Evolutionary conservation across 495 filamentous ascomycete species (phyloP).

Genomic region (Peziza echinospora): DNA sequence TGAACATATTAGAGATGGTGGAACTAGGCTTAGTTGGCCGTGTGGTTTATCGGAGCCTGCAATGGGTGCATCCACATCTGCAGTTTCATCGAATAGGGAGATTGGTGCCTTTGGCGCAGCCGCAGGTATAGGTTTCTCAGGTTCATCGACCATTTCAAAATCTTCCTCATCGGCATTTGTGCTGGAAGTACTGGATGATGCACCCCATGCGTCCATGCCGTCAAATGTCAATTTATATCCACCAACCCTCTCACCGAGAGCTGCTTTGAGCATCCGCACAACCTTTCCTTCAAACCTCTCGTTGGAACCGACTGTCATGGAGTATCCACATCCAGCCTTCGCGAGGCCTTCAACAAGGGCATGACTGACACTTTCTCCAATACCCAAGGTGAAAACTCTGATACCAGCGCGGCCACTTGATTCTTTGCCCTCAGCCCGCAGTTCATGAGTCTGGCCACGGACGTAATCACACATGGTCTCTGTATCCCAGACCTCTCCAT

Average conservation of each 20-base stretch:
- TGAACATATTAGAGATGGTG: slow-evolving; percentile 37
- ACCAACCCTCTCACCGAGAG: slow-evolving; percentile 36
- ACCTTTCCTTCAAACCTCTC: slow-evolving; percentile 34
- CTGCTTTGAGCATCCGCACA: slow-evolving; percentile 49
- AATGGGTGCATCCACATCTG: slow-evolving; percentile 22
- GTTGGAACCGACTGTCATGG: slow-evolving; percentile 33
- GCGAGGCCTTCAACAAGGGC: slow-evolving; percentile 46
- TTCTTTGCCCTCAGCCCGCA: slow-evolving; percentile 20
- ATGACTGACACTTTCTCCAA: slow-evolving; percentile 39
- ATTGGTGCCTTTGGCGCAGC: slow-evolving; percentile 23
- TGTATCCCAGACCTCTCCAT: slow-evolving; percentile 46
- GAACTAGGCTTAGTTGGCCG: slow-evolving; percentile 27
- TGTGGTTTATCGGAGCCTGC: slow-evolving; percentile 22
- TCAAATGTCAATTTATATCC: slow-evolving; percentile 38
- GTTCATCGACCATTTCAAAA: slow-evolving; percentile 35
- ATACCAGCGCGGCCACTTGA: slow-evolving; percentile 26
- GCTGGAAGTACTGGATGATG: slow-evolving; percentile 1
- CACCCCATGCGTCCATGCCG: slow-evolving; percentile 23
- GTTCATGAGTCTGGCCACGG: slow-evolving; percentile 11
- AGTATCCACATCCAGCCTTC: slow-evolving; percentile 42
- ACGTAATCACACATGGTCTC: slow-evolving; percentile 33
- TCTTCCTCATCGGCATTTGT: neutral
- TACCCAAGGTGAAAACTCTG: slow-evolving; percentile 44
- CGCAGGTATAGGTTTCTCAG: slow-evolving; percentile 8
- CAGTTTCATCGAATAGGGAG: slow-evolving; percentile 32